phyloP scores from a whole-genome alignment of 2,329 filamentous ascomycete species.

The Harringtonia lauricola region DNA sequence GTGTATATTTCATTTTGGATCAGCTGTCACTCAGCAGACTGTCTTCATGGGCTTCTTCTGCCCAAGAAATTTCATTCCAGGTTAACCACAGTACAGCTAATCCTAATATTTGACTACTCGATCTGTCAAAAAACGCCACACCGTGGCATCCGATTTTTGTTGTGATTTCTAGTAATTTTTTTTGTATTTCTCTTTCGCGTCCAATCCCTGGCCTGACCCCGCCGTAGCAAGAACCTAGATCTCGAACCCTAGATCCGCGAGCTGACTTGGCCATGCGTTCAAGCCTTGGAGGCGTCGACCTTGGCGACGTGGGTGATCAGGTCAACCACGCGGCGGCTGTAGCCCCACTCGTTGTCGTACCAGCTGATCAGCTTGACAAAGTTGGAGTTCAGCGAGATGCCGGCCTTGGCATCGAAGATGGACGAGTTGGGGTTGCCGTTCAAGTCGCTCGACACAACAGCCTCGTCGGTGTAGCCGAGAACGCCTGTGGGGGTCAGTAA shows the following conservation, averaged over 20 bases:
- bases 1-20: too few relatives aligned
- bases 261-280: constrained; percentile 12
- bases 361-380: constrained; percentile 97
- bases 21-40: too few relatives aligned
- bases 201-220: not conserved
- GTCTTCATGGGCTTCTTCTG: too few relatives aligned
- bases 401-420: constrained; percentile 98
- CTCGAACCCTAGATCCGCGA: not conserved
- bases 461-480: constrained; percentile 92
- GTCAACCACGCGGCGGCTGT: constrained; percentile 90
- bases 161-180: not conserved
- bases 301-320: constrained; percentile 70
- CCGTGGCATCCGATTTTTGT: not conserved
- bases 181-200: not conserved
- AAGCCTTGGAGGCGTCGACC: constrained; percentile 48
- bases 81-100: too few relatives aligned
- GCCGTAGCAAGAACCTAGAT: too few relatives aligned
- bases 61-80: too few relatives aligned
- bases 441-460: constrained; percentile 86
- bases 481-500: constrained; percentile 45
- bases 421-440: constrained; percentile 89
- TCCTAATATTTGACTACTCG: too few relatives aligned
- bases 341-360: constrained; percentile 99
- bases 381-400: constrained; percentile 96
- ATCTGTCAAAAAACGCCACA: not conserved